Conservation (phyloP, 176 grass and related monocot species). For the Phragmites australis region DNA sequence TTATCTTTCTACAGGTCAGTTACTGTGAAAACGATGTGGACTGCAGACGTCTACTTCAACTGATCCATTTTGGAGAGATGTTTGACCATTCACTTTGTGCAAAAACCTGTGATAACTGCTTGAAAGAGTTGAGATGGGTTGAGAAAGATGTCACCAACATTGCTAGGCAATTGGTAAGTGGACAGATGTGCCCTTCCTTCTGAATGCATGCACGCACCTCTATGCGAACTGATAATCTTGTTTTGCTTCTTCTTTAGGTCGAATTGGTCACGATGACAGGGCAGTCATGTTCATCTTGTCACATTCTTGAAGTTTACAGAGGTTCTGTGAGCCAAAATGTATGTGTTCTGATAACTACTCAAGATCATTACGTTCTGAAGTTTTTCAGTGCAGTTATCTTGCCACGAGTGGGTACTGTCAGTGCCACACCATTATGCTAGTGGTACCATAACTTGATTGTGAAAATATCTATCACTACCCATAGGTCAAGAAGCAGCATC, state of each 20-base stretch:
- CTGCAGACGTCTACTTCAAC: constrained; percentile 84
- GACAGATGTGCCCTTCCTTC: constrained; percentile 2
- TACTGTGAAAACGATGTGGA: constrained; percentile 94
- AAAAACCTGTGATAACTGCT: constrained; percentile 91
- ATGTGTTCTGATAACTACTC: constrained; percentile 30
- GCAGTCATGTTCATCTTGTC: constrained; percentile 54
- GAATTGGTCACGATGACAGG: constrained; percentile 53
- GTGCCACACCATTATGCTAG: neutral
- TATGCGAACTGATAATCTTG: constrained; percentile 26
- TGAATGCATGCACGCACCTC: neutral
- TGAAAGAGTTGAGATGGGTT: constrained; percentile 69
- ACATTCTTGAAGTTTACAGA: constrained; percentile 94
- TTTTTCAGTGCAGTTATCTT: constrained; percentile 6
- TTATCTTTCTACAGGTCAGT: constrained; percentile 61
- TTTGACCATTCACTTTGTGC: constrained; percentile 66
- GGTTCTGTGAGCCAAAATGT: constrained; percentile 87
- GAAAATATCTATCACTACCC: constrained; percentile 10
- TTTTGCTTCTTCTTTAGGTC: constrained; percentile 54
- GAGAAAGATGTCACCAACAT: constrained; percentile 81
- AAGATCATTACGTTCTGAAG: constrained; percentile 7
- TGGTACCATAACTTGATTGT: neutral
- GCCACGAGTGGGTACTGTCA: neutral
- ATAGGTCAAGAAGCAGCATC: constrained; percentile 82
- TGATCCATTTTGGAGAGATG: constrained; percentile 90
- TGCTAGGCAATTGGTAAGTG: constrained; percentile 75